Base-by-base conservation (phyloP, 164 flowering plant species). In the Vitis riparia region DNA sequence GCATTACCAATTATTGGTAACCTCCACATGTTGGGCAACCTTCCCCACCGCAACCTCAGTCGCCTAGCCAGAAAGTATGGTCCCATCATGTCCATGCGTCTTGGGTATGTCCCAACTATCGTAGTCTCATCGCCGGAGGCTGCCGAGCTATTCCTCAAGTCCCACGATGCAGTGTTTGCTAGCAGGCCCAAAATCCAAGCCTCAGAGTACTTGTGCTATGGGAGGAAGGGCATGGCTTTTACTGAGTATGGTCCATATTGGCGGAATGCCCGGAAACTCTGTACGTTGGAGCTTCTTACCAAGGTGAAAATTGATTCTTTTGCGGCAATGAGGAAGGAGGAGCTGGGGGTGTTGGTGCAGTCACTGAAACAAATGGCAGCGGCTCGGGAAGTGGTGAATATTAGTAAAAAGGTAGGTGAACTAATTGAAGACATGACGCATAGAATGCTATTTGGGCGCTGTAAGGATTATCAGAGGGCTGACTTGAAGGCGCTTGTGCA, bases 1-100 rank as follows among this genome's bases (percentile, higher is more conserved):
- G 73, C 75, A 1, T 8, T 77, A 0, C 83, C 83, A 0, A 55
- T 80, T 14, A 32, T 77, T 1, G 80, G 83, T 12, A 74, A 71
- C 72, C 70, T 80, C 30, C 76, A 55, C 61, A 51, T 57, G 73
- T 44, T 80, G 29, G 80, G 83, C 2, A 23, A 49, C 0, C 55
- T 68, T n/a, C 76, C 80, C 15, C 78, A 80, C 61, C 73, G 49
- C 1, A 58, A 11, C 58, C 71, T 77, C 62, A 67, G 55, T 37
- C 60, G 27, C 9, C 23, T 73, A 9, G 65, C 80, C 47, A 62
- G 58, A 19, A 30, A 70, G 32, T 70, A 66, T 59, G 80, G 80
- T 5, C 65, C 77, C 16, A 77, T 73, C 69, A 73, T 77, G 72
- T 73, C 58, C 27, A 32, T 77, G 19, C 74, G 69, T 5, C 74